phyloP scores from a whole-genome alignment of 2,329 filamentous ascomycete species.

The Rhinocladiella mackenziei region DNA sequence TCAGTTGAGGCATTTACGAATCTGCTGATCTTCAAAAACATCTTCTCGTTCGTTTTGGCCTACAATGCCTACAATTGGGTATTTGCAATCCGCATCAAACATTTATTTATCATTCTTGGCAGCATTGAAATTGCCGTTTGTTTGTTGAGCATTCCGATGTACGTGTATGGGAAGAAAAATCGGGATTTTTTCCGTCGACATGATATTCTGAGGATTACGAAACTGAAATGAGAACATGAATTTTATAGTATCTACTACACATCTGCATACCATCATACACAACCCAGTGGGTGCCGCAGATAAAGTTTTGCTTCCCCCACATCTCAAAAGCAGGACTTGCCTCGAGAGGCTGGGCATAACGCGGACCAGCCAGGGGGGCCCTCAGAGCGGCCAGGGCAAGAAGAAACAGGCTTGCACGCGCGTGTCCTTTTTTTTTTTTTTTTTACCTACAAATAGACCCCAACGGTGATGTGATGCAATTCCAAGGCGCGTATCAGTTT shows the following conservation, averaged over 20 bases:
- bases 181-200: slow-evolving; percentile 71
- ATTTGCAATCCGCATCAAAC: slow-evolving; percentile 52
- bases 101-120: slow-evolving; percentile 65
- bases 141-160: slow-evolving; percentile 68
- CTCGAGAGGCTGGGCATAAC: too few relatives aligned
- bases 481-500: slow-evolving; percentile 11
- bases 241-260: not conserved
- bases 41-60: slow-evolving; percentile 83
- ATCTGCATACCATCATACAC: too few relatives aligned
- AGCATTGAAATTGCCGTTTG: slow-evolving; percentile 77
- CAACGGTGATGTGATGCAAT: slow-evolving; percentile 15
- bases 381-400: too few relatives aligned
- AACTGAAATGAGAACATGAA: slow-evolving; percentile 32
- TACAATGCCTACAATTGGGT: slow-evolving; percentile 85
- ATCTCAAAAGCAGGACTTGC: too few relatives aligned
- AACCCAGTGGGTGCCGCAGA: too few relatives aligned
- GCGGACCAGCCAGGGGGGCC: too few relatives aligned
- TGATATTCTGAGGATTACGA: slow-evolving; percentile 58
- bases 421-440: too few relatives aligned
- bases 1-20: slow-evolving; percentile 86
- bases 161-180: slow-evolving; percentile 73
- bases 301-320: too few relatives aligned
- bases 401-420: not conserved
- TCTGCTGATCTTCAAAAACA: slow-evolving; percentile 88
- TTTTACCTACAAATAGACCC: not conserved